Evolutionary conservation across 2,329 filamentous ascomycete genomes (phyloP), one percentile per base, ranked within the genome.

Genomic region (Chaetomium strumarium): DNA sequence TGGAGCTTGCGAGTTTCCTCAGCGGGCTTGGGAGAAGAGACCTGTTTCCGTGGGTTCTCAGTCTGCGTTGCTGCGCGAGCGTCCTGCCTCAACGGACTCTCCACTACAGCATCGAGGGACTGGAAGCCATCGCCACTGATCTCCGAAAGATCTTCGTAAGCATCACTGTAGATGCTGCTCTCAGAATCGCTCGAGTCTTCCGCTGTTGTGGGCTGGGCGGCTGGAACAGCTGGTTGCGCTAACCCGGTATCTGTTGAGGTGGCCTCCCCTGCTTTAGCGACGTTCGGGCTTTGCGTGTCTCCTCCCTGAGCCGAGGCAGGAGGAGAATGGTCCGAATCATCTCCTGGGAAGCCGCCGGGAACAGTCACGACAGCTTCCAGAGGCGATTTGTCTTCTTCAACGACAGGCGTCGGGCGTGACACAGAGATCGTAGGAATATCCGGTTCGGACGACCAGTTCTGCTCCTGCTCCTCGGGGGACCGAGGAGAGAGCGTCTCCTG

Each of bases 91-190:
- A 73, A 61, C 3, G 85, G 81, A 43, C 76, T 81, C 17, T 84
- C 79, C 1, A 89, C 76, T 9, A 90, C 79, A 11, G 87, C 87
- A 66, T 90, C 78, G 8, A 91, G 73, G 5, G 86, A 90, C 62
- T 82, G 75, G 62, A 89, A 91, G 0, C 84, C 86, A 43, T 80
- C 79, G 2, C 77, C 78, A 37, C 86, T 83, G 4, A 75, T 63
- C 13, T 88, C 83, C 0, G 80, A 80, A 0, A 86, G 71, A 55
- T 90, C 85, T 67, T 91, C 88, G 49, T 85, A 85, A 1, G 87
- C 87, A 67, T 91, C 88, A 58, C 84, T 89, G 64, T 88, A 91
- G 20, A 88, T 57, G 40, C 60, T 61, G 45, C 49, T 59, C 24
- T 61, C 61, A 0, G 60, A 59, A 38, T 63, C 57, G 41, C 44